Percentiles rank a stretch among this genome's conserved stretches.
phyloP scores from a whole-genome alignment of 2,329 filamentous ascomycete species.

The Thelonectria olida region DNA sequence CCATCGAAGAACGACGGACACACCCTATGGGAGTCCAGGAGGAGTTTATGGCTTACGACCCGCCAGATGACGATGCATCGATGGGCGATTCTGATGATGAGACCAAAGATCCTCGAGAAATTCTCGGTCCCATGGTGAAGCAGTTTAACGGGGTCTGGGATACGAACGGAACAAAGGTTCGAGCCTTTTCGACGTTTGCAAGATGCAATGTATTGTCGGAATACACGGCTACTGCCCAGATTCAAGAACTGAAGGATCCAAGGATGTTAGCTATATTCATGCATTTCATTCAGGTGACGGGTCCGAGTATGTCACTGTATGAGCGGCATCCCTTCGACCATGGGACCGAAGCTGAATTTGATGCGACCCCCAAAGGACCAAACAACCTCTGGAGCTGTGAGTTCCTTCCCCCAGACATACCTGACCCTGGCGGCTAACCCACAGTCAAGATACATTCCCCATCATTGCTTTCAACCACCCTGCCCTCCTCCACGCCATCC shows the following conservation, averaged over 20 bases:
- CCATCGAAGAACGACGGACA: constrained; percentile 20
- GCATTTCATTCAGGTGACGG: constrained; percentile 91
- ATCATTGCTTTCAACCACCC: constrained; percentile 84
- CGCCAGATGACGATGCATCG: constrained; percentile 66
- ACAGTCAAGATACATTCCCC: constrained; percentile 74
- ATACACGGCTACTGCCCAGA: constrained; percentile 71
- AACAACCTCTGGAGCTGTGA: constrained; percentile 72
- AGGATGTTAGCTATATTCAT: constrained; percentile 86
- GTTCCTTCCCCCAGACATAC: constrained; percentile 35
- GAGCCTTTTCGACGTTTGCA: constrained; percentile 60
- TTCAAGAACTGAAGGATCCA: constrained; percentile 80
- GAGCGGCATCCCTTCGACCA: constrained; percentile 84
- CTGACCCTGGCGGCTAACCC: constrained; percentile 31
- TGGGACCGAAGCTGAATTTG: constrained; percentile 64
- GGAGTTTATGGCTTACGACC: constrained; percentile 37
- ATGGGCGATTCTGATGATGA: constrained; percentile 71
- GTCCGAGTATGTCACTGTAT: constrained; percentile 85
- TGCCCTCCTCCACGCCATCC: constrained; percentile 89
- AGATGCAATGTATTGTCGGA: constrained; percentile 65
- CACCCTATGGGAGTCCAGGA: constrained; percentile 13
- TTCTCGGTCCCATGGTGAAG: constrained; percentile 47
- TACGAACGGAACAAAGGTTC: constrained; percentile 52
- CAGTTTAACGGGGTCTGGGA: constrained; percentile 44
- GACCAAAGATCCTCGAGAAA: constrained; percentile 48
- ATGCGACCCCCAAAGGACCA: constrained; percentile 68